phyloP scores from a whole-genome alignment of 192 early-diverging fungal genomes.

The Backusella circina region DNA sequence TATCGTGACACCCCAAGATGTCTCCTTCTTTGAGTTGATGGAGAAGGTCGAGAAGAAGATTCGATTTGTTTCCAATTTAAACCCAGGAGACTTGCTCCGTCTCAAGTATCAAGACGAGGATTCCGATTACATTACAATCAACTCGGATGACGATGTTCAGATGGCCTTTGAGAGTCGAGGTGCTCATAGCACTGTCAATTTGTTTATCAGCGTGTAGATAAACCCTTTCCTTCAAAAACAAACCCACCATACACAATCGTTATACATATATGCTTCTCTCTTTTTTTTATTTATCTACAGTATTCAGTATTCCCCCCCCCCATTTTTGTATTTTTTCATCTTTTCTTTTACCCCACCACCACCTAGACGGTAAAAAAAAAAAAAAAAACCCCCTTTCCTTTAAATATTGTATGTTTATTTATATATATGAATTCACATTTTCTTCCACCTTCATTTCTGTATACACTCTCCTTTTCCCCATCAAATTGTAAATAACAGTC shows the following conservation, averaged over 20 bases:
- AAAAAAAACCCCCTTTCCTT: too few relatives aligned
- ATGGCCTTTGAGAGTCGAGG: slow-evolving; percentile 79
- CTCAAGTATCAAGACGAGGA: slow-evolving; percentile 93
- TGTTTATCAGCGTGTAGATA: slow-evolving; percentile 48
- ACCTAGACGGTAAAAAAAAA: background rate
- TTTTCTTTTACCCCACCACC: background rate
- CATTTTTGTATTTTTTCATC: background rate
- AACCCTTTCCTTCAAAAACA: background rate
- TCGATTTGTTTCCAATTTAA: slow-evolving; percentile 64
- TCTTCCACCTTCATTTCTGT: background rate
- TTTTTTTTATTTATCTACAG: background rate
- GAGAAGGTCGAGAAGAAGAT: slow-evolving; percentile 88
- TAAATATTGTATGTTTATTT: slow-evolving; percentile 5
- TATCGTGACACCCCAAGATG: slow-evolving; percentile 74
- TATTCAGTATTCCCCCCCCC: background rate
- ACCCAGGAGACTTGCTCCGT: slow-evolving; percentile 51
- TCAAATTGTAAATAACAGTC: background rate
- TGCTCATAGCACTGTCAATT: slow-evolving; percentile 46
- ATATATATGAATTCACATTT: background rate
- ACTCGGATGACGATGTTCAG: slow-evolving; percentile 85
- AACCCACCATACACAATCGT: background rate
- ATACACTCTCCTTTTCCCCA: background rate
- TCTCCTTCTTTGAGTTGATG: slow-evolving; percentile 72
- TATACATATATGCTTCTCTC: slow-evolving; percentile 1
- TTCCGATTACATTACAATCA: slow-evolving; percentile 81